These are phyloP conservation scores for Calonectria multiphialidica DNA, from an alignment of 2,329 filamentous ascomycete genomes.

Conservation along the genomic window DNA sequence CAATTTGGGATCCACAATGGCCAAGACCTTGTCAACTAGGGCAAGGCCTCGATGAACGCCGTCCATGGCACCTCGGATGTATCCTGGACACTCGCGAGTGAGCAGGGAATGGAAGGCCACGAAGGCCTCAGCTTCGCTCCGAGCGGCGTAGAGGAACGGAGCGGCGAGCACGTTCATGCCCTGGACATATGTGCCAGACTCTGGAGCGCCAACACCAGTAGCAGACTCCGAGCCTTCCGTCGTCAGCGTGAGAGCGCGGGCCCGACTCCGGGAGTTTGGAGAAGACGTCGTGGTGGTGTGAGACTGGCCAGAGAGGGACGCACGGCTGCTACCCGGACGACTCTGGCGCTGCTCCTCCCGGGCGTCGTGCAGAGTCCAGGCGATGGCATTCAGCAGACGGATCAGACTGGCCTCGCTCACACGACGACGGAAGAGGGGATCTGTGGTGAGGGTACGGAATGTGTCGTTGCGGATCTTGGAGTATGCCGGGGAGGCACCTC, in stretches of 20 bases:
- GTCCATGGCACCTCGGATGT: constrained; percentile 96
- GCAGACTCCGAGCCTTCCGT: constrained; percentile 74
- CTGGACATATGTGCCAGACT: constrained; percentile 92
- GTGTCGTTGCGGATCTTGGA: constrained; percentile 99
- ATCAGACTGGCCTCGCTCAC: constrained; percentile 97
- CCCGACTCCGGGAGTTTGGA: constrained; percentile 61
- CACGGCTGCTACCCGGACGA: constrained; percentile 53
- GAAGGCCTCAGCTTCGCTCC: constrained; percentile 95
- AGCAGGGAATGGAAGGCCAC: constrained; percentile 90
- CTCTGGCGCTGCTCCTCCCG: constrained; percentile 63
- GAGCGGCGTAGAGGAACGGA: constrained; percentile 93
- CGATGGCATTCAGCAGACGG: constrained; percentile 92
- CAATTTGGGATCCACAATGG: constrained; percentile 91
- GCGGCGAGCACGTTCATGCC: constrained; percentile 99
- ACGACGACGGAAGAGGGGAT: constrained; percentile 94
- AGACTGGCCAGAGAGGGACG: constrained; percentile 51
- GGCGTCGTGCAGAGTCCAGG: constrained; percentile 91
- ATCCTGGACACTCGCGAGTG: constrained; percentile 89
- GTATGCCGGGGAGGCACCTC: constrained; percentile 93
- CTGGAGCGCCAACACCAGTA: constrained; percentile 62
- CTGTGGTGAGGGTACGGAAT: constrained; percentile 94
- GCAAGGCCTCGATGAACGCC: constrained; percentile 93
- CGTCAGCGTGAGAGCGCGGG: constrained; percentile 70
- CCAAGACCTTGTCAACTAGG: constrained; percentile 91
- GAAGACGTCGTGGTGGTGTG: constrained; percentile 54